These are phyloP conservation scores for Eutrema yunnanense DNA, from an alignment of 345 rosid species.

Conservation along the genomic window DNA sequence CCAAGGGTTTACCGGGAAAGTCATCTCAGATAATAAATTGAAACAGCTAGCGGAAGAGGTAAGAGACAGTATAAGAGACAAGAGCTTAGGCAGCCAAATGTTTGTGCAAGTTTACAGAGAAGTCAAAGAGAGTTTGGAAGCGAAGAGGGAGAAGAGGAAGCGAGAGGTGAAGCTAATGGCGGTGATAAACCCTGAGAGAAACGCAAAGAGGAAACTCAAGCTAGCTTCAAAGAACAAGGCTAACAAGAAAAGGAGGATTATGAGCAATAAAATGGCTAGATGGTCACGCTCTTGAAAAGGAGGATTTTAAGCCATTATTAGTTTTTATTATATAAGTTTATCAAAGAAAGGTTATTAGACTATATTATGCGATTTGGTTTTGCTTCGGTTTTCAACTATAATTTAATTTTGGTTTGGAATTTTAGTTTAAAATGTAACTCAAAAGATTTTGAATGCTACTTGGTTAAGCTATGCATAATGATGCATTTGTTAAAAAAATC, in stretches of 20 bases:
- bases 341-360: background rate
- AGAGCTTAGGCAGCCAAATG: constrained; percentile 38
- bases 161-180: constrained; percentile 66
- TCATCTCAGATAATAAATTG: constrained; percentile 49
- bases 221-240: constrained; percentile 56
- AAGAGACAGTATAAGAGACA: constrained; percentile 35
- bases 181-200: constrained; percentile 59
- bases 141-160: constrained; percentile 66
- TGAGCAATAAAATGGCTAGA: constrained; percentile 23
- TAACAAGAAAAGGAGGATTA: constrained; percentile 70
- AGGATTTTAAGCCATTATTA: background rate
- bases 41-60: constrained; percentile 67
- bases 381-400: too few species aligned
- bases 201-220: constrained; percentile 77
- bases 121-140: constrained; percentile 46
- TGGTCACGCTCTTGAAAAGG: background rate
- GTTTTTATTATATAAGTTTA: background rate
- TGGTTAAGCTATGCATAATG: too few species aligned
- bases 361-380: too few species aligned
- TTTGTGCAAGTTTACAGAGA: constrained; percentile 48
- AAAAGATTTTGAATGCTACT: too few species aligned
- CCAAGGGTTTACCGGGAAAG: constrained; percentile 71
- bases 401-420: too few species aligned
- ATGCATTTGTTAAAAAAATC: too few species aligned
- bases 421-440: too few species aligned